Base-by-base conservation (phyloP, 495 filamentous ascomycete genomes). In the Trichocladium antarcticum region DNA sequence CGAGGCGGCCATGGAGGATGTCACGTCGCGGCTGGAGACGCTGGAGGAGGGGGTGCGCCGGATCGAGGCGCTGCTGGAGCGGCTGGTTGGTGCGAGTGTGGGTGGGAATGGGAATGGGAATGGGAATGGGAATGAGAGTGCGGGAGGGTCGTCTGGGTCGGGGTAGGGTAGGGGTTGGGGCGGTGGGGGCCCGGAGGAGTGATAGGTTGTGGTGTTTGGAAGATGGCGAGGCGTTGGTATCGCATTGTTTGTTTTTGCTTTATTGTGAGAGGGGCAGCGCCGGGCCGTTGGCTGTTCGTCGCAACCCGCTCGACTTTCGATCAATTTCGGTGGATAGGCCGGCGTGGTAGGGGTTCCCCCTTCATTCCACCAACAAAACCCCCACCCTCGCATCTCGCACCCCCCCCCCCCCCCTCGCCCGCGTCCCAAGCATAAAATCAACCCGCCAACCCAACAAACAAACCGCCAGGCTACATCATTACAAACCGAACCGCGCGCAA, bases 21-120 rank as follows among this genome's bases (percentile, higher is more conserved):
- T 73, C 19, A 56, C 54, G 4, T 36, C 55, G 12, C 54, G 70
- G n/a, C 39, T 73, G 45, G 63, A 61, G 37, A 47, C 59, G 32
- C 45, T 73, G 31, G 70, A 73, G 55, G 58, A 59, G 44, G 56
- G 59, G n/a, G 52, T 59, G 22, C 53, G 49, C 36, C 54, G 70
- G 43, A 67, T 73, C 29, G 66, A 73, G 51, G 47, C 46, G 15
- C 50, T 71, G 57, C 37, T 73, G 42, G 36, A 22, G 44, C 58
- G 46, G 53, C 41, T 70, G 45, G 56, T 58, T 12, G 49, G 35
- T 28, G 42, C 41, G 43, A 34, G 39, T 21, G 27, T 35, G 9
- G 34, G 47, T 22, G 27, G 42, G 6, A 21, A 42, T 45, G 6
- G 48, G 32, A 3, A 47, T 37, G 22, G n/a, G 1, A 24, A 27